Base-by-base conservation (phyloP, 106 monocot species). In the Platanthera zijinensis region DNA sequence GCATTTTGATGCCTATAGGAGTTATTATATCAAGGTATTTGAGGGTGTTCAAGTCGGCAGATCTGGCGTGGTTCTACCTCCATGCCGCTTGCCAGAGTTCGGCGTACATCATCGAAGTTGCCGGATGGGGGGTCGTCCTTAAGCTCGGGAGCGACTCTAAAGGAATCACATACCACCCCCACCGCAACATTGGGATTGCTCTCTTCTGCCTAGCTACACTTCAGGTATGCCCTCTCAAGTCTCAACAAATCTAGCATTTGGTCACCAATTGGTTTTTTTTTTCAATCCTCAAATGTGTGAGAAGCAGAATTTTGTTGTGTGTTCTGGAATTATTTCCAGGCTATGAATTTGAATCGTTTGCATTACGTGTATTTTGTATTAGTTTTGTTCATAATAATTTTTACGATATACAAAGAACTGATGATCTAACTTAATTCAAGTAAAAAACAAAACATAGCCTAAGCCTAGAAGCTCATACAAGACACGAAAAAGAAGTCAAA, bases 41-140 rank as follows among this genome's bases (percentile, higher is more conserved):
- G 74, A 90, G 79, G 81, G 87, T 90, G 63, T 92, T 92, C 78
- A 78, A 87, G 48, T 73, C 84, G 18, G 84, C 88, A 5, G 86
- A 87, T 74, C 90, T 92, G 0, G 88, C 95, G 13, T 95, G 95
- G 95, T 95, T 95, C 81, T 92, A 95, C 69, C 92, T 89, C 78
- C 95, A 95, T 61, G 74, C 80, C 9, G 76, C 82, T 17, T 92
- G 90, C 85, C 95, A 95, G 57, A 61, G 47, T 82, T 84, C 89
- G 10, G 92, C 81, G 2, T 95, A 92, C 62, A 71, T 90, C 1
- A 47, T 95, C 17, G 95, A 92, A 7, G 84, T 95, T 10, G 84
- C 92, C 53, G 95, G 92, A 48, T 95, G 92, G 92, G 92, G 86
- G 0, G 83, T 83, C 11, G 95, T 92, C 5, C 81, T 92, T 10